Percentiles rank a stretch among this genome's conserved stretches.
Evolutionary conservation across 1,139 yeast genomes (phyloP).

Genomic region (Taphrina betulina): DNA sequence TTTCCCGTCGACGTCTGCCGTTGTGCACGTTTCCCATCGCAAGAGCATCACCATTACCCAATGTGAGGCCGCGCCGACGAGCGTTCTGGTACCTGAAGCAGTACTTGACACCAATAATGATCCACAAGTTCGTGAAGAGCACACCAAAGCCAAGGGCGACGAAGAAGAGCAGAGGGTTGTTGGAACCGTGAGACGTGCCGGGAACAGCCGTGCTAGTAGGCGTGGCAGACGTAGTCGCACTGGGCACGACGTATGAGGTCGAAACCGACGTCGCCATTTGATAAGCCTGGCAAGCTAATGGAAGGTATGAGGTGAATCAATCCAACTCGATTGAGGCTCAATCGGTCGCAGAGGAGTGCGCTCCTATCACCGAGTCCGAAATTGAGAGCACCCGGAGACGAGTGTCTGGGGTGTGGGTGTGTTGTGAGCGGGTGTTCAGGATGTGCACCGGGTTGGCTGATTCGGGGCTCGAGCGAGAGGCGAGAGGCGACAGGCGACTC

Average conservation of each 20-base stretch:
- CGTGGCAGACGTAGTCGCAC: slow-evolving; percentile 17
- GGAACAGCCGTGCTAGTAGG: slow-evolving; percentile 33
- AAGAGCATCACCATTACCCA: slow-evolving; percentile 31
- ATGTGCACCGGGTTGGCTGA: no score
- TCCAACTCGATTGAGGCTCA: no score
- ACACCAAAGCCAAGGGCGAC: slow-evolving; percentile 48
- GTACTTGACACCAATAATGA: slow-evolving; percentile 45
- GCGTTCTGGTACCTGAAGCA: slow-evolving; percentile 41
- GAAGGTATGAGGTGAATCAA: no score
- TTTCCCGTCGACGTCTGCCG: slow-evolving; percentile 41
- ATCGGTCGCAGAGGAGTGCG: no score
- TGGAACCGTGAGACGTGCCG: slow-evolving; percentile 2
- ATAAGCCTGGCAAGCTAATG: no score
- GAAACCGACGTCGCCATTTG: slow-evolving; percentile 2
- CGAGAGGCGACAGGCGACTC: no score
- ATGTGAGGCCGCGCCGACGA: slow-evolving; percentile 25
- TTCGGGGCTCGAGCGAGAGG: no score
- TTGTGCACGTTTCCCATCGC: slow-evolving; percentile 33
- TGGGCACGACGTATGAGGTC: slow-evolving; percentile 6
- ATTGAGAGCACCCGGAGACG: no score
- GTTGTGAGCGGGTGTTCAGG: no score
- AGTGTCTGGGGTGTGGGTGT: no score
- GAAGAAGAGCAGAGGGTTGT: slow-evolving; percentile 43
- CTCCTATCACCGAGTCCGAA: no score
- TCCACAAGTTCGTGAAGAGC: slow-evolving; percentile 46